Evolutionary conservation across 2,329 filamentous ascomycete genomes (phyloP).

Genomic region (Cladobotryum mycophilum): DNA sequence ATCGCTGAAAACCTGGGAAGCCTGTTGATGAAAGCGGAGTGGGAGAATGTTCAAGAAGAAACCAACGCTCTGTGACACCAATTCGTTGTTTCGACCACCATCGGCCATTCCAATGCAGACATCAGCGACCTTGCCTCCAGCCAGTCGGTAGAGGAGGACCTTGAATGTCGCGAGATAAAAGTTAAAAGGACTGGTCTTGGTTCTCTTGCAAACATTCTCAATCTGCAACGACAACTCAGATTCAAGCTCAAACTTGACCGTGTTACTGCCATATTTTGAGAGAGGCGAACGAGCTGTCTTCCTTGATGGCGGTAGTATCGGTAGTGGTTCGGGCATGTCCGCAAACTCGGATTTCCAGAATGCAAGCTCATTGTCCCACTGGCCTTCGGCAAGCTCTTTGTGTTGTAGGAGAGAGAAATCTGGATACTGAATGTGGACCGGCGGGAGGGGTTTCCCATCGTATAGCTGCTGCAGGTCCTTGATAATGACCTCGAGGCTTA

Average conservation of each 20-base stretch:
- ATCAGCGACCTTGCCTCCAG: background rate
- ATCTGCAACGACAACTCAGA: background rate
- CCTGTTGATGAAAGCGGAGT: conserved; percentile 28
- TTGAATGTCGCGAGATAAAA: background rate
- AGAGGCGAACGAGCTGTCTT: background rate
- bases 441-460: conserved; percentile 23
- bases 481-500: conserved; percentile 38
- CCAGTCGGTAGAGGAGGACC: background rate
- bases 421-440: conserved; percentile 6
- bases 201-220: background rate
- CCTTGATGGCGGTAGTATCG: conserved; percentile 3
- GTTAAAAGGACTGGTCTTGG: conserved; percentile 17
- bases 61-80: conserved; percentile 33
- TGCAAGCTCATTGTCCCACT: background rate
- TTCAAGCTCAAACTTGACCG: background rate
- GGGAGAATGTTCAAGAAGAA: conserved; percentile 44
- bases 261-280: background rate
- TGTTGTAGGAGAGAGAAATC: background rate
- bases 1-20: conserved; percentile 14
- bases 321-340: conserved; percentile 16
- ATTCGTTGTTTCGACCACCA: conserved; percentile 33
- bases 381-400: background rate
- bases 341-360: background rate
- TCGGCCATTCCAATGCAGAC: conserved; percentile 36
- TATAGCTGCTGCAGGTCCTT: conserved; percentile 32